Conservation (phyloP, 2,329 filamentous ascomycete species). For the Iodosphaeria phyllophila region DNA sequence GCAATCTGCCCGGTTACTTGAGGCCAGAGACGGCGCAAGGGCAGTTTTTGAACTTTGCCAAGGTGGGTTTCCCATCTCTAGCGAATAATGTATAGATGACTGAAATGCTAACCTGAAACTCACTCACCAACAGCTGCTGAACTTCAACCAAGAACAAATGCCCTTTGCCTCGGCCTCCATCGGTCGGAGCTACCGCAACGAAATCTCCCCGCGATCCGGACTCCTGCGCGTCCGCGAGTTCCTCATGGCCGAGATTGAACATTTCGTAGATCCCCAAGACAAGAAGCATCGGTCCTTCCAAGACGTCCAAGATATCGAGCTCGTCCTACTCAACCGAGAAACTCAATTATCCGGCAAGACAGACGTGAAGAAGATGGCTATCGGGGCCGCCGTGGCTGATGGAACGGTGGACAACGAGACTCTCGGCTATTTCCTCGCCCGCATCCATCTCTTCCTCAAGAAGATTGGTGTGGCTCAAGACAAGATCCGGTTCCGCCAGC, state of each 20-base stretch:
- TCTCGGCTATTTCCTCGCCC: constrained; percentile 87
- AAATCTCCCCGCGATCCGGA: constrained; percentile 85
- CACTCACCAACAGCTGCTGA: too few species aligned
- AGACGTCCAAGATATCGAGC: constrained; percentile 67
- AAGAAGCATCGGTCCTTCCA: constrained; percentile 87
- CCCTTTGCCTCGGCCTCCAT: constrained; percentile 95
- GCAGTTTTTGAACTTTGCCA: constrained; percentile 79
- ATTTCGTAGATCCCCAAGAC: constrained; percentile 88
- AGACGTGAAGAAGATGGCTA: constrained; percentile 48
- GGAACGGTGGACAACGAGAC: constrained; percentile 93
- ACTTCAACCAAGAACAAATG: constrained; percentile 90
- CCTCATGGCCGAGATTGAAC: constrained; percentile 97
- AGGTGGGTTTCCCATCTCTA: too few species aligned
- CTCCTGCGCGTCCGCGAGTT: constrained; percentile 91
- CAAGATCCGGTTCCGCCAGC: constrained; percentile 92
- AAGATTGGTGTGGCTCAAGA: constrained; percentile 72
- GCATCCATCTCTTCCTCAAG: constrained; percentile 78
- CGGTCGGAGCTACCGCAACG: constrained; percentile 95
- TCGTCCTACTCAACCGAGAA: constrained; percentile 68
- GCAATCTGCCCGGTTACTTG: constrained; percentile 69
- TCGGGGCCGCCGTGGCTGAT: constrained; percentile 70
- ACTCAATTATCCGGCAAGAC: constrained; percentile 81
- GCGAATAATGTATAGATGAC: too few species aligned
- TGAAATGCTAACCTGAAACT: too few species aligned
- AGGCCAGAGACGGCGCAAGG: constrained; percentile 94